Conservation (phyloP, 345 rosid species). For the Eucalyptus regnans region DNA sequence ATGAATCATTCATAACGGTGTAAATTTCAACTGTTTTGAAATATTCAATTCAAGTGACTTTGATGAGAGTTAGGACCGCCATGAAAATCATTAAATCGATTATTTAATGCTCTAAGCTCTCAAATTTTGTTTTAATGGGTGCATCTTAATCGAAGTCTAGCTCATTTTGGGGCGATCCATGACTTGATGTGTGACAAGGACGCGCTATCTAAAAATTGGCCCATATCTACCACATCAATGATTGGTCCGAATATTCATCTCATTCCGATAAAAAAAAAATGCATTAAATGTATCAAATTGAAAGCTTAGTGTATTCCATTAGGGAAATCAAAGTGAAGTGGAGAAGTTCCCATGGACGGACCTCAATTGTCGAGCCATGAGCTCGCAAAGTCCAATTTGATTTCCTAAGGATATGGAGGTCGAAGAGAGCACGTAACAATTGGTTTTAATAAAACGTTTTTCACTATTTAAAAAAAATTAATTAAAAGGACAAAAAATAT, state of each 20-base stretch:
- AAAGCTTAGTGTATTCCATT: neutral
- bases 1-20: rapidly evolving
- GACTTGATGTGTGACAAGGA: neutral
- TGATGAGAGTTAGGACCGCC: neutral
- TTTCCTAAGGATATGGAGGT: neutral
- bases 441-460: neutral
- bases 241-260: neutral
- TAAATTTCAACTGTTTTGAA: neutral
- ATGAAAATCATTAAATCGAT: too few species aligned
- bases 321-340: neutral
- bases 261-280: neutral
- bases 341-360: neutral
- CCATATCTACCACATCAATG: neutral
- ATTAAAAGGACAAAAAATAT: neutral
- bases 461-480: too few species aligned
- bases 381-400: neutral
- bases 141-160: neutral
- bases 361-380: neutral
- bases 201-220: neutral
- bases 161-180: neutral
- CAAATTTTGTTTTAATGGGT: too few species aligned
- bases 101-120: rapidly evolving
- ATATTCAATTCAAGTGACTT: neutral
- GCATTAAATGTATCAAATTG: neutral
- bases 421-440: neutral